Conservation (phyloP, 1,139 yeast genomes). For the Taphrina deformans region DNA sequence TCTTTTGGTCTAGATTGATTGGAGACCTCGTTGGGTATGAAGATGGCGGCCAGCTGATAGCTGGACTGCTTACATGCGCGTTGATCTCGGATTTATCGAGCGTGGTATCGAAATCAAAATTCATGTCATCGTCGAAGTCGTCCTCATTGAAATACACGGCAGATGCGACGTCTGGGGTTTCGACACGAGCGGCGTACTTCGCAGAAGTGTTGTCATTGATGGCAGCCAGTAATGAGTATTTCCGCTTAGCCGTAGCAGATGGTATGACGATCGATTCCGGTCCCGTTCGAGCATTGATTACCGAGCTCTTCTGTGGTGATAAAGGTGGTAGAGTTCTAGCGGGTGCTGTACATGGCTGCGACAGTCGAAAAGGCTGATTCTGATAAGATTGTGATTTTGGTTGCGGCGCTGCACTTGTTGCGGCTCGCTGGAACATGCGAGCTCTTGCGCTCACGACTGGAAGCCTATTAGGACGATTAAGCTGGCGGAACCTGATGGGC, state of each 20-base stretch:
- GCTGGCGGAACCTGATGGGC: conserved; percentile 3
- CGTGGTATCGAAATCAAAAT: conserved; percentile 29
- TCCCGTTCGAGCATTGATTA: background rate
- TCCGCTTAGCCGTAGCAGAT: background rate
- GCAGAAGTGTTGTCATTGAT: background rate
- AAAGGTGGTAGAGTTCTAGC: background rate
- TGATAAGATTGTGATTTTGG: background rate
- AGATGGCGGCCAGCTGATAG: conserved; percentile 8
- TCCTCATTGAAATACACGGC: conserved; percentile 33
- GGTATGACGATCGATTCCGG: background rate
- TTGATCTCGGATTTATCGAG: conserved; percentile 7
- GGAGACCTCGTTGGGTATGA: conserved; percentile 7
- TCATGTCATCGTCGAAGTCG: conserved; percentile 36
- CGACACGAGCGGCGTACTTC: background rate
- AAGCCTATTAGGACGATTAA: background rate
- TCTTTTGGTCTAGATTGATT: background rate
- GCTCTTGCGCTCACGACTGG: background rate
- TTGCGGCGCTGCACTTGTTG: background rate
- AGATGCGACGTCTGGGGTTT: background rate
- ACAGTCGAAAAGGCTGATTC: conserved; percentile 1
- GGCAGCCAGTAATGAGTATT: background rate
- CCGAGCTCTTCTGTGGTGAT: background rate
- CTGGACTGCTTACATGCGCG: conserved; percentile 12
- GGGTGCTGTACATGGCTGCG: background rate
- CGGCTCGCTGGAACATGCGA: conserved; percentile 18